Percentiles rank a stretch among this genome's conserved stretches.
Evolutionary conservation across 495 filamentous ascomycete genomes (phyloP).

Genomic region (Pseudevernia furfuracea): DNA sequence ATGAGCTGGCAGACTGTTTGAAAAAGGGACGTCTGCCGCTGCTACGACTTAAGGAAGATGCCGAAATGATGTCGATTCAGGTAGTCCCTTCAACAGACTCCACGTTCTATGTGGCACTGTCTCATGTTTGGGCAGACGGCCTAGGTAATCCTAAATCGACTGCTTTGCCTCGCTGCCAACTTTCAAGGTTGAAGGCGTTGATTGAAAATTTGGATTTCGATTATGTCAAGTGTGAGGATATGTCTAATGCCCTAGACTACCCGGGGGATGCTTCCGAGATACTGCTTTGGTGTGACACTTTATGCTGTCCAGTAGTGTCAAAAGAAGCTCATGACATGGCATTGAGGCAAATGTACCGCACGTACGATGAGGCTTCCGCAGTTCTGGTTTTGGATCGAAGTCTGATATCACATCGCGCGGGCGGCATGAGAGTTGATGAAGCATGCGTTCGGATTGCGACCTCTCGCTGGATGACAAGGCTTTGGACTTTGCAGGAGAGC

Average conservation of each 20-base stretch:
- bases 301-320: conserved; percentile 18
- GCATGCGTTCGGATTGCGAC: conserved; percentile 18
- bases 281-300: conserved; percentile 19
- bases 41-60: conserved; percentile 6
- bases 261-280: conserved; percentile 1
- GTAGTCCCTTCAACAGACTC: conserved; percentile 16
- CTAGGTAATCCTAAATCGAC: conserved; percentile 22
- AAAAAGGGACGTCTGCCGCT: conserved; percentile 14
- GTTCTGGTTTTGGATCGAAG: conserved; percentile 17
- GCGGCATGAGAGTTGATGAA: conserved; percentile 16
- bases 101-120: conserved; percentile 24
- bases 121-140: conserved; percentile 26
- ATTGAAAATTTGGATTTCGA: conserved; percentile 11
- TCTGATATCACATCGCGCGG: conserved; percentile 9
- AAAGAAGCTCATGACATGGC: conserved; percentile 14
- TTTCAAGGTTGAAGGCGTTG: conserved; percentile 16
- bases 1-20: conserved; percentile 13
- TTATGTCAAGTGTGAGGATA: neutral
- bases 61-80: conserved; percentile 12
- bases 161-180: conserved; percentile 22
- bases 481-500: conserved; percentile 3
- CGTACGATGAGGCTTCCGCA: conserved; percentile 13
- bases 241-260: neutral
- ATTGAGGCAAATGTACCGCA: conserved; percentile 19
- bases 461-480: conserved; percentile 19